Evolutionary conservation across 345 rosid species (phyloP), one percentile per base, ranked within the genome.

Genomic region (Odontarrhena argentea): DNA sequence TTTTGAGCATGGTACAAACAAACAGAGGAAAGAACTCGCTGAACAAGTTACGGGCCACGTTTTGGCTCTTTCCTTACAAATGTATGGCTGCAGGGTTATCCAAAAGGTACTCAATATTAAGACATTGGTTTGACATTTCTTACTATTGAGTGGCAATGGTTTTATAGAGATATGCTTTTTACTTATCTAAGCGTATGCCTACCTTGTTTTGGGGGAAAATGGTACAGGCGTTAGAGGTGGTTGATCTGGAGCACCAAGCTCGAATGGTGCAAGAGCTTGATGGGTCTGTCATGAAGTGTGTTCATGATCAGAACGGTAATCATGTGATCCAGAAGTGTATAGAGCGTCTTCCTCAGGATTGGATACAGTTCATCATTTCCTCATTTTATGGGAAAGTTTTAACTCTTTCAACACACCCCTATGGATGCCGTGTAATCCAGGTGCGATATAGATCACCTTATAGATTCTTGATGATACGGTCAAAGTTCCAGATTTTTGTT

Each of bases 41-140:
- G 84, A 75, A 76, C 91, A 88, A 58, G 84, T 94, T 38, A 69
- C 82, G 44, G 99, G 93, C 57, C 92, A 88, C 72, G 96, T 88
- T 51, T 80, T 94, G 80, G 81, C 90, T 70, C 91, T 91, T 37
- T 85, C 95, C 50, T 84, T 94, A 67, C 99, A 94, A 78, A 94
- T 94, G 99, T 94, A 94, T 73, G 97, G 99, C 41, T 94, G 99
- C 87, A 77, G 99, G 82, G 99, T 94, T 72, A 94, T 88, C 75
- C 99, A 94, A 73, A 94, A 91, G 97, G 99, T 94, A 46, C 36
- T 60, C 78, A 54, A 10, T 73, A 14, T 55, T 47, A 40, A 30
- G 24, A 25, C 66, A 32, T 32, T 30, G 28, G 47, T 42, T 18
- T 67, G 12, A 46, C 36, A 30, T 38, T 38, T 57, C 35, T 6